Base-by-base conservation (phyloP, 306 rosid genomes). In the Pterocarpus santalinus region DNA sequence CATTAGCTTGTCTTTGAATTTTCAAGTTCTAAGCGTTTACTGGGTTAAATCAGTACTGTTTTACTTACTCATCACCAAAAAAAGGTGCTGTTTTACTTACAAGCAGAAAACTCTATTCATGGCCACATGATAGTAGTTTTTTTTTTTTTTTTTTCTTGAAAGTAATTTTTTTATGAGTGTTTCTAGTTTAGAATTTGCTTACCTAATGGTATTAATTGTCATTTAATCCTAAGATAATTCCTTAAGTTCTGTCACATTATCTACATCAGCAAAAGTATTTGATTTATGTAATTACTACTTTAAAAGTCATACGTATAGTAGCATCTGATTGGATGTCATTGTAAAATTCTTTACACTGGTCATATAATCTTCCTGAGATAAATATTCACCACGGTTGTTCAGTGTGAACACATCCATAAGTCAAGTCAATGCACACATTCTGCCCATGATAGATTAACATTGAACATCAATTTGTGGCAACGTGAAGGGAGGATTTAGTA, bases 401-500 rank as follows among this genome's bases (percentile, higher is more conserved):
- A 2, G 53, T 47, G 53, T 47, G 53, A 10, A 47, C 10, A 46
- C 51, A 0, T 9, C 14, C 13, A 11, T 46, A 10, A 8, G 13
- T 35, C 34, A 61, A 47, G 17, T 4, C 32, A 43, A 30, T 43
- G 57, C 60, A 61, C 49, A 47, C 51, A 62, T 76, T 64, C 8
- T 3, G 11, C 53, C 15, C 2, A 13, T 47, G 53, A 47, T 4
- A 49, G 35, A 41, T 35, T 32, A 17, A 22, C 22, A 65, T 8
- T 8, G 5, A 79, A 22, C 69, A 39, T 28, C 75, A 33, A 74
- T 47, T 47, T 36, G 16, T 68, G 35, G 14, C 5, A 13, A 58
- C 47, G 8, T 69, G 35, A 60, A 64, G 79, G 38, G 65, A 66
- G 76, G 60, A 57, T 41, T 46, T 82, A 67, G 28, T 62, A 80